A percentile compares a stretch with the other conserved stretches of the same genome.
These are phyloP conservation scores for Drechslerella dactyloides DNA, from an alignment of 2,329 filamentous ascomycete species.

Conservation along the genomic window DNA sequence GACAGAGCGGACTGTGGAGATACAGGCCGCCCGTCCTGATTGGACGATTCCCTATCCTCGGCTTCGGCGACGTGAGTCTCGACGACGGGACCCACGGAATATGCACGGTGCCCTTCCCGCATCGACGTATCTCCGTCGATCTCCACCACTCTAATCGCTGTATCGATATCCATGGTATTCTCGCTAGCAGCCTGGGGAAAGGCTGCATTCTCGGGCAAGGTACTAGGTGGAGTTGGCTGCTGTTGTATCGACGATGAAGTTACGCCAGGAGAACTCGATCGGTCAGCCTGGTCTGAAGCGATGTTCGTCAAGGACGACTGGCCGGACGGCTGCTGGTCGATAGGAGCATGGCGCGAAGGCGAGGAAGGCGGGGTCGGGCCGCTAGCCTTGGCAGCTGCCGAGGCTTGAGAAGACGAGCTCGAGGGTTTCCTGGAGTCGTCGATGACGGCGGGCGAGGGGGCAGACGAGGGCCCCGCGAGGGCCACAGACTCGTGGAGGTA, in stretches of 20 bases:
- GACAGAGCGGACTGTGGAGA: slow-evolving; percentile 20
- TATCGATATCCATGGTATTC: background rate
- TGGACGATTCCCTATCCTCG: slow-evolving; percentile 2
- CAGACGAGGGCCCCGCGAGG: slow-evolving; percentile 29
- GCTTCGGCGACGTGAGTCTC: slow-evolving; percentile 29
- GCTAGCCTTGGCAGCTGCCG: background rate
- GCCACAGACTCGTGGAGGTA: slow-evolving; percentile 14
- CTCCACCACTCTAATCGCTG: background rate
- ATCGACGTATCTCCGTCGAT: background rate
- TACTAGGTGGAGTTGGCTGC: slow-evolving; percentile 42
- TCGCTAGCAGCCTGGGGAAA: slow-evolving; percentile 35
- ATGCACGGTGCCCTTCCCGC: background rate
- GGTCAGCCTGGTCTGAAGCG: slow-evolving; percentile 13
- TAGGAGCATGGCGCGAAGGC: slow-evolving; percentile 27
- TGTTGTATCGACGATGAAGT: slow-evolving; percentile 19
- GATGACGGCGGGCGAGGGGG: slow-evolving; percentile 3
- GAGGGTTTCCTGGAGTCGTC: slow-evolving; percentile 19
- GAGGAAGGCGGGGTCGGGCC: slow-evolving; percentile 47
- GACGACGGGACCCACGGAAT: background rate
- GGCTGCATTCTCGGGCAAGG: slow-evolving; percentile 40
- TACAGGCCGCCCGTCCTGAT: slow-evolving; percentile 1
- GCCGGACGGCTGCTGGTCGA: background rate
- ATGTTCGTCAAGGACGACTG: background rate
- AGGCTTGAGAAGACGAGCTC: background rate
- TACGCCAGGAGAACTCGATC: background rate